Percentiles rank a stretch among this genome's conserved stretches.
Conservation (phyloP, 2,329 filamentous ascomycete species). For the Nothomitra cinnamomea region DNA sequence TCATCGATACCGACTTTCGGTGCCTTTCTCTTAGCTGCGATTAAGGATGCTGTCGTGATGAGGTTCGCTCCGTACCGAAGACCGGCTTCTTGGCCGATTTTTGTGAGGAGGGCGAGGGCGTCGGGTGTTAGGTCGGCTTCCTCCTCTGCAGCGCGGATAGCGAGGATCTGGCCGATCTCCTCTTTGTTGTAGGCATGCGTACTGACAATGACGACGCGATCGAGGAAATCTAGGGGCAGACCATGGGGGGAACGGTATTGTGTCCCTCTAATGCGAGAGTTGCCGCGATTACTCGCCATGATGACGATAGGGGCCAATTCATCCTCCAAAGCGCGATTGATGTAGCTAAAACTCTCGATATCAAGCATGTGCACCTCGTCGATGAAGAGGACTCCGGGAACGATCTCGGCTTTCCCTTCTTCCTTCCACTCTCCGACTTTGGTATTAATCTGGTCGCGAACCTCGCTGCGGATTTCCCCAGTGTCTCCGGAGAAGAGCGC, state of each 20-base stretch:
- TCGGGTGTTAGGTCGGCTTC: conserved; percentile 85
- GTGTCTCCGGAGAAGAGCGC: conserved; percentile 96
- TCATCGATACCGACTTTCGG: conserved; percentile 75
- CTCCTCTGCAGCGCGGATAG: conserved; percentile 86
- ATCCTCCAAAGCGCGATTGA: conserved; percentile 91
- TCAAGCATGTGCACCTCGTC: conserved; percentile 99
- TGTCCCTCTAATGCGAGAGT: conserved; percentile 82
- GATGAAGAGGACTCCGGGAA: conserved; percentile 92
- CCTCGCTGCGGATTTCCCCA: conserved; percentile 91
- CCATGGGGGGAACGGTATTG: conserved; percentile 89
- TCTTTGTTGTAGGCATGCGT: conserved; percentile 70
- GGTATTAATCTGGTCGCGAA: conserved; percentile 96
- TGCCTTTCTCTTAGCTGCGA: conserved; percentile 69
- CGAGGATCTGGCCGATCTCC: conserved; percentile 82
- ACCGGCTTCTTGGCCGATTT: conserved; percentile 85
- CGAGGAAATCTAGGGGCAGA: conserved; percentile 85
- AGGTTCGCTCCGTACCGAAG: conserved; percentile 95
- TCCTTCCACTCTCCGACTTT: conserved; percentile 99
- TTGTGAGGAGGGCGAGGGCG: conserved; percentile 80
- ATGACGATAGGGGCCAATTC: conserved; percentile 94
- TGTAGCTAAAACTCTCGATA: conserved; percentile 96
- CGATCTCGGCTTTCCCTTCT: conserved; percentile 96
- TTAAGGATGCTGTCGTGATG: conserved; percentile 82
- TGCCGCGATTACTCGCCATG: conserved; percentile 94
- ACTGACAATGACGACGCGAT: conserved; percentile 90